Percentiles rank a stretch among this genome's conserved stretches.
These are phyloP conservation scores for Suhomyces yuchorum DNA, from an alignment of 1,139 yeast genomes.

Conservation along the genomic window DNA sequence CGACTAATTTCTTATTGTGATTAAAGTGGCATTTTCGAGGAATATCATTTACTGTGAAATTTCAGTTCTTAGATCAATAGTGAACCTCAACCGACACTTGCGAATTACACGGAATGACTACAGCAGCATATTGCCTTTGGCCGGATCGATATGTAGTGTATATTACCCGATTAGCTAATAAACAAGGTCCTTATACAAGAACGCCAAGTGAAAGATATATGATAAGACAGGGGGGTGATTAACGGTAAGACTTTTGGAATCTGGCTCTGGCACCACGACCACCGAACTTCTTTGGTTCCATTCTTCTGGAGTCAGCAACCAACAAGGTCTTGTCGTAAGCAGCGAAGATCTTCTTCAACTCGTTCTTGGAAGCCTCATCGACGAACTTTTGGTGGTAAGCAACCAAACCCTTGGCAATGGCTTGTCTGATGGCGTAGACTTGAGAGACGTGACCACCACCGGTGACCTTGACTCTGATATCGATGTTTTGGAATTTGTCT, in stretches of 20 bases:
- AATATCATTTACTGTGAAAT: too few species aligned
- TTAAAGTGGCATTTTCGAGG: too few species aligned
- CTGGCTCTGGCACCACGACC: constrained; percentile 99
- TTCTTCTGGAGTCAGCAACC: constrained; percentile 99
- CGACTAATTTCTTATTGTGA: too few species aligned
- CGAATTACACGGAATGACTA: not conserved
- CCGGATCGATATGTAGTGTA: constrained; percentile 13
- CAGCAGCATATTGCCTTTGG: not conserved
- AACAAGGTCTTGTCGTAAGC: constrained; percentile 99
- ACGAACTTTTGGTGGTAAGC: constrained; percentile 99
- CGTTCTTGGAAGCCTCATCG: constrained; percentile 99
- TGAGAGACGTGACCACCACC: constrained; percentile 99
- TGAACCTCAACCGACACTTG: too few species aligned
- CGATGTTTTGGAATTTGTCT: constrained; percentile 98
- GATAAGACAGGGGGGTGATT: constrained; percentile 26
- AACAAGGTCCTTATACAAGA: constrained; percentile 17
- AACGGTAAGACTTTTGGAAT: constrained; percentile 99
- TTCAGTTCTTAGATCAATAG: too few species aligned
- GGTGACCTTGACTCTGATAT: constrained; percentile 97
- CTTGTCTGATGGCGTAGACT: constrained; percentile 99
- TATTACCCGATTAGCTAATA: constrained; percentile 21
- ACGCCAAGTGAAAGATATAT: constrained; percentile 17
- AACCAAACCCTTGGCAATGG: constrained; percentile 98
- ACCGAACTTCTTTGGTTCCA: constrained; percentile 99
- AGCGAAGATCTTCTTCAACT: constrained; percentile 96